A percentile compares a stretch with the other conserved stretches of the same genome.
Conservation (phyloP, 257 asterid genomes). For the Rauvolfia tetraphylla region DNA sequence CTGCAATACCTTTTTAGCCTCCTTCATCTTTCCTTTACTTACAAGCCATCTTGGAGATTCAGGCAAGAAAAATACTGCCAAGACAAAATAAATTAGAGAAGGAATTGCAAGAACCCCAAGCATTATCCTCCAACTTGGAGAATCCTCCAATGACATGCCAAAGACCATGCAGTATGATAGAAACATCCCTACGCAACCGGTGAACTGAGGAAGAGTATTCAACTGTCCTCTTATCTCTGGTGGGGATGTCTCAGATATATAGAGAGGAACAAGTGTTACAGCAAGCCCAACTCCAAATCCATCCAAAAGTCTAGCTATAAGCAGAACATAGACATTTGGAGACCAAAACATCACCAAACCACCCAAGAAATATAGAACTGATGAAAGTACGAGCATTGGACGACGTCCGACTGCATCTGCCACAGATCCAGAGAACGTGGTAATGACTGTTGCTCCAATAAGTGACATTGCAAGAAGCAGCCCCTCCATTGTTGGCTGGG, state of each 20-base stretch:
- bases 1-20: constrained; percentile 73
- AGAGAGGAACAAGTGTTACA: constrained; percentile 87
- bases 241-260: constrained; percentile 95
- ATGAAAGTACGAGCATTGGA: constrained; percentile 85
- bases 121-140: constrained; percentile 95
- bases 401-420: constrained; percentile 88
- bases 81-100: constrained; percentile 55
- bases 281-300: constrained; percentile 94
- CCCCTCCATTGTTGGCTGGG: constrained; percentile 84
- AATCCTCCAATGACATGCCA: constrained; percentile 63
- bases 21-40: constrained; percentile 79
- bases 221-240: constrained; percentile 79
- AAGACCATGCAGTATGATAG: constrained; percentile 91
- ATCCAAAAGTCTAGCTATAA: constrained; percentile 82
- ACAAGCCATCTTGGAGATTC: constrained; percentile 99
- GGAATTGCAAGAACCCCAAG: constrained; percentile 88
- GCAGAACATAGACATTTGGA: constrained; percentile 78
- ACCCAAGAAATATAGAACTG: constrained; percentile 66
- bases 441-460: constrained; percentile 89
- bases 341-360: constrained; percentile 93
- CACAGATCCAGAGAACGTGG: constrained; percentile 78
- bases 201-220: constrained; percentile 90
- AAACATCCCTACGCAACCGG: constrained; percentile 86
- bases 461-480: constrained; percentile 87
- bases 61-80: constrained; percentile 67